phyloP scores from a whole-genome alignment of 2,329 filamentous ascomycete genomes.

The Ophiostoma fasciatum region DNA sequence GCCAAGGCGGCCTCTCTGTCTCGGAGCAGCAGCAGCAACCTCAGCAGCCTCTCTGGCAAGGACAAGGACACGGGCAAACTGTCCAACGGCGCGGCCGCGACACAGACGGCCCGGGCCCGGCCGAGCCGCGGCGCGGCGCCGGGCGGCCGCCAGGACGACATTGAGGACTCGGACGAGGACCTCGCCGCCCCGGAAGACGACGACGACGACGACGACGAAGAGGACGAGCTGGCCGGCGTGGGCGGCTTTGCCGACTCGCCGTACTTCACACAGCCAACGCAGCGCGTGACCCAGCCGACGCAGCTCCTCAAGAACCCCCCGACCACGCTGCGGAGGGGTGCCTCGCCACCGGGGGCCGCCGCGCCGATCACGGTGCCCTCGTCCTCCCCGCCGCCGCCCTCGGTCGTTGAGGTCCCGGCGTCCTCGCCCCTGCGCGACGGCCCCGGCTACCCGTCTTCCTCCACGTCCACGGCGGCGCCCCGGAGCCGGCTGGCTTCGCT shows the following conservation, averaged over 20 bases:
- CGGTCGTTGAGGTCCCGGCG: slow-evolving; percentile 64
- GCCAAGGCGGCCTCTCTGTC: slow-evolving; percentile 4
- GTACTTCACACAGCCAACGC: slow-evolving; percentile 31
- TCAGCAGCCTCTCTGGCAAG: too few species aligned
- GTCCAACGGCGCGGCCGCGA: too few species aligned
- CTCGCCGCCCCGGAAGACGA: slow-evolving; percentile 23
- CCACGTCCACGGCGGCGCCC: slow-evolving; percentile 8
- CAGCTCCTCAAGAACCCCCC: slow-evolving; percentile 27
- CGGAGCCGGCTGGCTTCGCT: slow-evolving; percentile 36
- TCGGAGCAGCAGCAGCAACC: slow-evolving; percentile 4
- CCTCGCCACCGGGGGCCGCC: slow-evolving; percentile 10
- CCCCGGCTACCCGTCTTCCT: too few species aligned
- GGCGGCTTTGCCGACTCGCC: slow-evolving; percentile 24
- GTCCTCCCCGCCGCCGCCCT: slow-evolving; percentile 25
- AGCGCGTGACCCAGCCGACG: slow-evolving; percentile 32
- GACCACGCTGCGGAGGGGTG: slow-evolving; percentile 19
- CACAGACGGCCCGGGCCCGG: background rate
- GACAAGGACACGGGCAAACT: too few species aligned
- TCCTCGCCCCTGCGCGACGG: slow-evolving; percentile 73
- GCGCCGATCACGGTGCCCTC: slow-evolving; percentile 15
- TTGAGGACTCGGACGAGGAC: slow-evolving; percentile 18
- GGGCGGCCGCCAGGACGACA: too few species aligned
- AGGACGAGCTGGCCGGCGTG: slow-evolving; percentile 27
- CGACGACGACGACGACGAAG: slow-evolving; percentile 32
- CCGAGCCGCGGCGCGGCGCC: slow-evolving; percentile 3